A percentile compares a stretch with the other conserved stretches of the same genome.
Evolutionary conservation across 2,329 filamentous ascomycete genomes (phyloP).

Genomic region (Conoideocrella luteorostrata): DNA sequence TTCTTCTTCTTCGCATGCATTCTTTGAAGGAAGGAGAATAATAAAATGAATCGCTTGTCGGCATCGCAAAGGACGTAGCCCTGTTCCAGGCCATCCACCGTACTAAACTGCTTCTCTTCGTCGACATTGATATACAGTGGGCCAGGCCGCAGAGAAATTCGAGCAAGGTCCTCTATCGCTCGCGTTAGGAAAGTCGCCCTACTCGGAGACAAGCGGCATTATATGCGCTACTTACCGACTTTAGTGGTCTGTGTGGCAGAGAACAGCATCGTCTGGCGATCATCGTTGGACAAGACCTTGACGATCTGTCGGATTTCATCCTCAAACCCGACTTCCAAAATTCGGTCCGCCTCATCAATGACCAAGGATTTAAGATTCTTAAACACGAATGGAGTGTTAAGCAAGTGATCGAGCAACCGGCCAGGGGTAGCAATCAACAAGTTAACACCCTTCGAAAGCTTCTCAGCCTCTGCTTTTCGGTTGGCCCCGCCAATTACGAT

Average conservation of each 20-base stretch:
- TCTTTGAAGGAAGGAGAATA: slow-evolving; percentile 91
- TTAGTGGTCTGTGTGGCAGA: slow-evolving; percentile 98
- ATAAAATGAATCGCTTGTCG: slow-evolving; percentile 85
- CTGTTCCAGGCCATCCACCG: slow-evolving; percentile 89
- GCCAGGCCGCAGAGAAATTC: slow-evolving; percentile 85
- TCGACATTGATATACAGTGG: slow-evolving; percentile 98
- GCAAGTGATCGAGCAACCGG: slow-evolving; percentile 84
- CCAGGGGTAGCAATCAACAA: slow-evolving; percentile 91
- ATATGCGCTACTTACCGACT: slow-evolving; percentile 41
- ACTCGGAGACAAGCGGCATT: neutral
- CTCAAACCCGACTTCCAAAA: slow-evolving; percentile 95
- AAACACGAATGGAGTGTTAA: slow-evolving; percentile 86
- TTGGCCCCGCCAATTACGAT: slow-evolving; percentile 97
- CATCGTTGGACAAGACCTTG: slow-evolving; percentile 82
- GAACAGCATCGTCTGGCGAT: slow-evolving; percentile 96
- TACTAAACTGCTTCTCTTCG: slow-evolving; percentile 80
- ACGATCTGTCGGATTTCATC: slow-evolving; percentile 97
- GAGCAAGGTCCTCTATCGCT: slow-evolving; percentile 70
- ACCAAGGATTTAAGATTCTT: slow-evolving; percentile 90
- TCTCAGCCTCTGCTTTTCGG: slow-evolving; percentile 82
- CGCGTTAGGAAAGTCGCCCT: neutral
- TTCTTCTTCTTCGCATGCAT: slow-evolving; percentile 79
- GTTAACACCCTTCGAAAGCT: slow-evolving; percentile 91
- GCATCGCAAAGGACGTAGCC: slow-evolving; percentile 92
- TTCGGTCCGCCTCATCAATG: slow-evolving; percentile 95